Conservation (phyloP, 1,284 basidiomycete species). For the Ganoderma meredithae region DNA sequence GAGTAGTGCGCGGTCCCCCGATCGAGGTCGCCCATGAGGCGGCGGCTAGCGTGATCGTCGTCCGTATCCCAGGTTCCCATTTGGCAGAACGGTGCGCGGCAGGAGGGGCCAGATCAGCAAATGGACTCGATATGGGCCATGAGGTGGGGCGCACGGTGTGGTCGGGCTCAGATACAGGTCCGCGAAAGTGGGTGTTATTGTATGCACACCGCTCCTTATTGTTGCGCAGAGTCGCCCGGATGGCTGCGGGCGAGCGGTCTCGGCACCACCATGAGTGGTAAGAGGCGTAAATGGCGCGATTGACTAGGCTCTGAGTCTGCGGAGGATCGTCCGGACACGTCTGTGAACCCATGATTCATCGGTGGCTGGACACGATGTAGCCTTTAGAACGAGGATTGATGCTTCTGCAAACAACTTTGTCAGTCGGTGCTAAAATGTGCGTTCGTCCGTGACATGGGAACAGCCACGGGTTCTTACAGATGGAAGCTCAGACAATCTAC, state of each 20-base stretch:
- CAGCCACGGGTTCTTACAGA: conserved; percentile 6
- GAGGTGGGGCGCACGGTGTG: conserved; percentile 4
- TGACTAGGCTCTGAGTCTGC: not conserved
- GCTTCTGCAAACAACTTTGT: not conserved
- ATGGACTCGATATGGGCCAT: not conserved
- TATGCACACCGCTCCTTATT: conserved; percentile 18
- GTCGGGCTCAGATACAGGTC: conserved; percentile 19
- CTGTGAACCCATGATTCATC: not conserved
- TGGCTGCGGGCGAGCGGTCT: not conserved
- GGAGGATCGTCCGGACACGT: not conserved
- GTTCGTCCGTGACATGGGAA: not conserved
- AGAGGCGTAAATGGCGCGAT: not conserved
- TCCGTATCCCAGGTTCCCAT: not conserved
- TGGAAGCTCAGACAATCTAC: not conserved
- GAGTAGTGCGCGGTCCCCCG: not conserved
- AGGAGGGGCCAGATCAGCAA: not conserved
- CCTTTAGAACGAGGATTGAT: not conserved
- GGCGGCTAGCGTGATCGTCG: conserved; percentile 15
- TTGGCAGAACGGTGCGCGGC: not conserved
- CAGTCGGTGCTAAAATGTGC: not conserved
- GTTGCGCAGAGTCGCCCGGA: conserved; percentile 7
- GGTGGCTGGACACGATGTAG: not conserved
- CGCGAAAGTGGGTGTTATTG: conserved; percentile 23
- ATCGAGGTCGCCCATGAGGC: conserved; percentile 16
- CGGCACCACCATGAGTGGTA: not conserved